Evolutionary conservation across 495 filamentous ascomycete species (phyloP), one percentile per base, ranked within the genome.

Genomic region (Penicillium flavigenum): DNA sequence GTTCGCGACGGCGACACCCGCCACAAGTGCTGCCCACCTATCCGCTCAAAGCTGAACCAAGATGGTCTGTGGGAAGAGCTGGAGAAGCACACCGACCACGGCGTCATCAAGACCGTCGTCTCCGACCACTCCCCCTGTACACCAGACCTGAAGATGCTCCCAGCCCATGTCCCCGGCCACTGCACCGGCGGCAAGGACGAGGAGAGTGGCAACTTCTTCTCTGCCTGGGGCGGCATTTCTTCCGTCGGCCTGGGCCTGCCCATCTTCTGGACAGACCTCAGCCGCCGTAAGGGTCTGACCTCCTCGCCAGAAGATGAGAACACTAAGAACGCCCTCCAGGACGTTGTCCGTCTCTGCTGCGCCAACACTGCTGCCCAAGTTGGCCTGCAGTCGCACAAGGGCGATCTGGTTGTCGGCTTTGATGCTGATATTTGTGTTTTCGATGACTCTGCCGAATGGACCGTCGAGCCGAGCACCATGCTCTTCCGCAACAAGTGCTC

Each of bases 11-110:
- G 94, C 31, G 94, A 98, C 72, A 97, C 93, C 19, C 78, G 94
- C 56, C 91, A 97, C 76, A 98, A 98, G 74, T 98, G 94, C 80
- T 98, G 94, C 70, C 94, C 94, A 11, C 94, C 94, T 0, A 98
- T 98, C 70, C 89, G 94, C 22, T 83, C 81, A 26, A 82, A 88
- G 59, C 66, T 81, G 17, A 98, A 98, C 77, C 91, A 93, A 61
- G 88, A 96, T 62, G 83, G 83, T 26, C 82, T 98, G 2, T 98
- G 94, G 94, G 82, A 82, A 7, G 92, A 96, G 66, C 73, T 97
- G 8, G 75, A 81, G 51, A 75, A 74, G 36, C 70, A 80, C 55
- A 77, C 81, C 56, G 76, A 80, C 0, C 84, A 92, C 63, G 86
- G 88, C 41, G 89, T 95, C 63, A 92, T 98, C 71, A 83, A 88